These are phyloP conservation scores for Pseudocercospora fuligena DNA, from an alignment of 2,329 filamentous ascomycete species.

Conservation along the genomic window DNA sequence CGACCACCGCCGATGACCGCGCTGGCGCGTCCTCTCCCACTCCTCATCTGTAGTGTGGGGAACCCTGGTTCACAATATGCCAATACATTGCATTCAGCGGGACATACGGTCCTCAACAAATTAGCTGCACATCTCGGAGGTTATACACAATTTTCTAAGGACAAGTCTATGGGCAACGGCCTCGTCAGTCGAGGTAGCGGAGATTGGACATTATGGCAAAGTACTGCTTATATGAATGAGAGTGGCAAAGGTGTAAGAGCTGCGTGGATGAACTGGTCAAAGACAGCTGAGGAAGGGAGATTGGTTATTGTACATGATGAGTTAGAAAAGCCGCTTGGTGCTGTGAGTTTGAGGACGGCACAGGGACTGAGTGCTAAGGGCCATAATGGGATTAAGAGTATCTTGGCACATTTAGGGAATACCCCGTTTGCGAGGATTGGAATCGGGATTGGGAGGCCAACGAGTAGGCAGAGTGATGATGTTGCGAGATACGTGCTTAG, in stretches of 20 bases:
- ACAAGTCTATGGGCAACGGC: slow-evolving; percentile 52
- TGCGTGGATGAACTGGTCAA: slow-evolving; percentile 64
- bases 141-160: slow-evolving; percentile 42
- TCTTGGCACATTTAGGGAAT: slow-evolving; percentile 75
- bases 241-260: slow-evolving; percentile 72
- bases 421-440: slow-evolving; percentile 74
- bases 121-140: slow-evolving; percentile 57
- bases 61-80: slow-evolving; percentile 75
- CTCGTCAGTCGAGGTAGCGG: slow-evolving; percentile 52
- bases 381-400: slow-evolving; percentile 54
- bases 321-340: slow-evolving; percentile 73
- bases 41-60: slow-evolving; percentile 85
- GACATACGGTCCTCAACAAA: slow-evolving; percentile 74
- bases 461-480: slow-evolving; percentile 65
- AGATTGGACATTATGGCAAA: slow-evolving; percentile 72
- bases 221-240: slow-evolving; percentile 80
- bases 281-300: slow-evolving; percentile 45
- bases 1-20: slow-evolving; percentile 15
- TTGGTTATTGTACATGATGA: slow-evolving; percentile 90
- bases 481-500: slow-evolving; percentile 80
- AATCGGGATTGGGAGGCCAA: slow-evolving; percentile 85
- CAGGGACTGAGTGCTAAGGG: slow-evolving; percentile 56
- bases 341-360: slow-evolving; percentile 62
- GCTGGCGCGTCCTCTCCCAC: slow-evolving; percentile 45
- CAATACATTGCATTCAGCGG: slow-evolving; percentile 83